These are phyloP conservation scores for Acanthamoeba healyi DNA, from an alignment of 208 protist genomes.

Conservation along the genomic window DNA sequence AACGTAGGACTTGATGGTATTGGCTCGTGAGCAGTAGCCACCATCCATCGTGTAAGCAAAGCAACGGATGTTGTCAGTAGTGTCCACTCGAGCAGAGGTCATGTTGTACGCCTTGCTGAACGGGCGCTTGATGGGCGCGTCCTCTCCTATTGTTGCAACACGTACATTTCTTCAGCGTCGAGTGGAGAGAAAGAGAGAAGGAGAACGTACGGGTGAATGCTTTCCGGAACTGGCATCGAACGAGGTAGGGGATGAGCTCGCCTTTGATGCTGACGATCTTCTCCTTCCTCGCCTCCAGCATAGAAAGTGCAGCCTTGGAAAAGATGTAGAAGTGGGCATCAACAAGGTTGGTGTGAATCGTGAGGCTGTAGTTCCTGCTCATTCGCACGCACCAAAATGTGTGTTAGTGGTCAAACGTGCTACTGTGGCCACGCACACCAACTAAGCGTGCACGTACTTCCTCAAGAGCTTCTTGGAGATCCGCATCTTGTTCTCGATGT, in stretches of 20 bases:
- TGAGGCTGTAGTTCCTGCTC: conserved; percentile 36
- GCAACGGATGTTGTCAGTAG: conserved; percentile 34
- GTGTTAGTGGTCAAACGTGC: neutral
- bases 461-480: conserved; percentile 75
- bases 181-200: neutral
- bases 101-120: conserved; percentile 41
- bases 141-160: neutral
- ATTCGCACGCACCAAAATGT: neutral
- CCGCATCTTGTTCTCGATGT: conserved; percentile 82
- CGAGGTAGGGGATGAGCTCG: conserved; percentile 84
- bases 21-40: conserved; percentile 63
- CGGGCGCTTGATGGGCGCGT: conserved; percentile 22
- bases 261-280: conserved; percentile 79
- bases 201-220: neutral
- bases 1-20: conserved; percentile 72
- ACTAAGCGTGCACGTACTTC: conserved; percentile 19
- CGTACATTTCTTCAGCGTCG: neutral
- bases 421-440: too few relatives aligned
- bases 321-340: conserved; percentile 86
- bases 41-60: conserved; percentile 49
- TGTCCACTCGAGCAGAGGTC: conserved; percentile 9
- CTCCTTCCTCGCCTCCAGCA: conserved; percentile 67
- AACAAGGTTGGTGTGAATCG: conserved; percentile 70
- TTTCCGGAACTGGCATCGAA: conserved; percentile 70
- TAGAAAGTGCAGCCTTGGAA: conserved; percentile 75